A percentile compares a stretch with the other conserved stretches of the same genome.
Conservation (phyloP, 225 moss, liverwort and hornwort species). For the Straminergon stramineum region DNA sequence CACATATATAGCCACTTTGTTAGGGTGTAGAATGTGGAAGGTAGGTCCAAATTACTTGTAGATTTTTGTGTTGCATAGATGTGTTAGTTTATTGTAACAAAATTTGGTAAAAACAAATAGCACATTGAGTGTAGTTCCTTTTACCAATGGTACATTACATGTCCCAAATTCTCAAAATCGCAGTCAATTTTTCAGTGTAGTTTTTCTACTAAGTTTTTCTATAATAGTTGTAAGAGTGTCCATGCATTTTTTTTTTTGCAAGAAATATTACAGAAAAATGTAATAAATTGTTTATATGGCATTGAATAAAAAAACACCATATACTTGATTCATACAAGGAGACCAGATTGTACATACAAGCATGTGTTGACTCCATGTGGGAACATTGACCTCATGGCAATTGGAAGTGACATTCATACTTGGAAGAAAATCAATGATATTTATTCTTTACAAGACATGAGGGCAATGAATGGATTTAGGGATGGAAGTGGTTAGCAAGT, state of each 20-base stretch:
- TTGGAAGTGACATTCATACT: too few relatives aligned
- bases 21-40: accelerated
- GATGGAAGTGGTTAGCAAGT: too few relatives aligned
- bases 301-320: neutral
- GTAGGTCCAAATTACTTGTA: neutral
- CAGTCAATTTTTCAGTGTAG: too few relatives aligned
- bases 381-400: neutral
- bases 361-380: neutral
- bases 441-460: too few relatives aligned
- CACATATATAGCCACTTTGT: neutral
- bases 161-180: too few relatives aligned
- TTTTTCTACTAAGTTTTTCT: too few relatives aligned
- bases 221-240: too few relatives aligned
- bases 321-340: neutral
- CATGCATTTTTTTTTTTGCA: neutral
- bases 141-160: too few relatives aligned
- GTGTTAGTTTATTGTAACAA: neutral
- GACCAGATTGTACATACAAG: accelerated
- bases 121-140: too few relatives aligned
- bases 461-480: too few relatives aligned
- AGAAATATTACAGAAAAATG: neutral
- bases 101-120: too few relatives aligned
- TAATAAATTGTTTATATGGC: neutral
- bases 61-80: neutral
- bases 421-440: too few relatives aligned